phyloP scores from a whole-genome alignment of 306 rosid species.

The Trichosanthes cucumerina region DNA sequence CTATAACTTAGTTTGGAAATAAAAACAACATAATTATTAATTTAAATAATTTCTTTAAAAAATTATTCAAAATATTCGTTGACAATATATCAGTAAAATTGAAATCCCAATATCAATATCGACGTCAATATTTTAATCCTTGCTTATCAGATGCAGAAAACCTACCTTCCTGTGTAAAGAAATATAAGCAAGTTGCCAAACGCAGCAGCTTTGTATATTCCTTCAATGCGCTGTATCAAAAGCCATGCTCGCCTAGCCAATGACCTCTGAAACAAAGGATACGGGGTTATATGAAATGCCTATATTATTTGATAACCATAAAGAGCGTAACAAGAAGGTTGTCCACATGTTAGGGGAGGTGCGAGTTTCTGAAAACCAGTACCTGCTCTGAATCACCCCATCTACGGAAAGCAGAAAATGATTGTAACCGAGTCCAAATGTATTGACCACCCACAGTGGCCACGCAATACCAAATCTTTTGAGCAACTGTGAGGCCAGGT shows the following conservation, averaged over 20 bases:
- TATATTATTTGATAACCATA: constrained; percentile 6
- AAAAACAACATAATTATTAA: no score
- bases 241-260: constrained; percentile 76
- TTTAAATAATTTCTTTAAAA: no score
- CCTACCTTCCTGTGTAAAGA: constrained; percentile 89
- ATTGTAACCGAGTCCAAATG: constrained; percentile 85
- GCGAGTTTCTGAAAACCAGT: constrained; percentile 10
- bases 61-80: no score
- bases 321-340: not conserved
- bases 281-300: constrained; percentile 11
- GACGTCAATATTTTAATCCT: no score
- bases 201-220: constrained; percentile 88
- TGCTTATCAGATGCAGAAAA: not conserved
- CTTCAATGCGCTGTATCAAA: constrained; percentile 74
- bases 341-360: not conserved
- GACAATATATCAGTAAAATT: no score
- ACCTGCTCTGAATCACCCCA: constrained; percentile 99
- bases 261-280: constrained; percentile 60
- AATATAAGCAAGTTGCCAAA: constrained; percentile 89
- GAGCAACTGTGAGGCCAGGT: constrained; percentile 87
- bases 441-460: constrained; percentile 95
- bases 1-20: no score
- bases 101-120: no score
- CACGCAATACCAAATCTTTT: constrained; percentile 87
- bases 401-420: constrained; percentile 97